Conservation (phyloP, 805 yeast genomes). For the Yamadazyma phyllophila region DNA sequence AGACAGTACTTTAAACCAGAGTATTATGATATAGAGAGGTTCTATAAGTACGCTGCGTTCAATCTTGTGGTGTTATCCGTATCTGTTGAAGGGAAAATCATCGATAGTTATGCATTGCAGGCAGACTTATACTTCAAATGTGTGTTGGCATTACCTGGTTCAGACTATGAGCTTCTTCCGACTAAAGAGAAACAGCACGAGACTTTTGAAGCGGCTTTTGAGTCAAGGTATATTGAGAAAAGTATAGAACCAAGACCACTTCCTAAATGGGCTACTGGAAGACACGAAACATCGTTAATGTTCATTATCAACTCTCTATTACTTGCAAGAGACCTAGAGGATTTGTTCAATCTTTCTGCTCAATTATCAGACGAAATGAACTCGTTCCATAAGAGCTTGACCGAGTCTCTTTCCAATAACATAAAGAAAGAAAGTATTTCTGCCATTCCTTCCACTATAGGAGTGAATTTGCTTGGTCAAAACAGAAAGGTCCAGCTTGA, state of each 20-base stretch:
- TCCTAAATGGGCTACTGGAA: conserved; percentile 10
- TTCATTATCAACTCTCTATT: conserved; percentile 25
- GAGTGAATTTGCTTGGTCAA: conserved; percentile 1
- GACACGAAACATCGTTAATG: conserved; percentile 32
- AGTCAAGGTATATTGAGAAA: background rate
- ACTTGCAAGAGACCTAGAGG: conserved; percentile 17
- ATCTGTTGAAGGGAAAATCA: conserved; percentile 3
- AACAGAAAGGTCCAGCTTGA: background rate
- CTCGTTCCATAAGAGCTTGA: conserved; percentile 14
- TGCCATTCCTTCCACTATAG: background rate
- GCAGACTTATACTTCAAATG: conserved; percentile 26
- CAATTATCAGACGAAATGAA: conserved; percentile 17
- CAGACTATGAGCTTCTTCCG: conserved; percentile 4
- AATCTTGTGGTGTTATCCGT: conserved; percentile 23
- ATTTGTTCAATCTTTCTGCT: conserved; percentile 15
- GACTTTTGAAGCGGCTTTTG: conserved; percentile 1
- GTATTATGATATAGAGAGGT: conserved; percentile 21
- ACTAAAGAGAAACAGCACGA: conserved; percentile 1
- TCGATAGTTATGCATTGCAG: conserved; percentile 11
- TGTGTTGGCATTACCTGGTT: conserved; percentile 24
- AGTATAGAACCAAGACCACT: background rate
- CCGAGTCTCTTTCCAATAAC: conserved; percentile 10
- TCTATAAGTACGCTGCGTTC: conserved; percentile 27
- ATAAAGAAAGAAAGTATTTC: conserved; percentile 3
- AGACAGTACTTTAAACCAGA: conserved; percentile 15